These are phyloP conservation scores for Sugiyamaella floridensis DNA, from an alignment of 805 yeast species.

Conservation along the genomic window DNA sequence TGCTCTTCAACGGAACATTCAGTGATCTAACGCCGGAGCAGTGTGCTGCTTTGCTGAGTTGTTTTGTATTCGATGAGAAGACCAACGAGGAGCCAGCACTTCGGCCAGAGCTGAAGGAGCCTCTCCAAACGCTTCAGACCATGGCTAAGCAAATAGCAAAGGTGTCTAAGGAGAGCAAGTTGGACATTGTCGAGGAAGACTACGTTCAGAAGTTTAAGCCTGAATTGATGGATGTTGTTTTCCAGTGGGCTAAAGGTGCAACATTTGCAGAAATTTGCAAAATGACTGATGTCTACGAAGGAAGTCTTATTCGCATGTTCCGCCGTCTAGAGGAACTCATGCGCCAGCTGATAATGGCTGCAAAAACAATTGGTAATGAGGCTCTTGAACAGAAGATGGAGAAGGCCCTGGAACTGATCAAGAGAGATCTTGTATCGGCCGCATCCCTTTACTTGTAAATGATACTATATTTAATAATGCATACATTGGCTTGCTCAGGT, in stretches of 20 bases:
- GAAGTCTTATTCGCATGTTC: slow-evolving; percentile 89
- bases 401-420: slow-evolving; percentile 73
- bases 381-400: slow-evolving; percentile 86
- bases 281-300: slow-evolving; percentile 98
- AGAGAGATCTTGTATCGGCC: slow-evolving; percentile 94
- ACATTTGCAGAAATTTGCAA: slow-evolving; percentile 94
- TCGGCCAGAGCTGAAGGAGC: slow-evolving; percentile 87
- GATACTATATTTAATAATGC: background rate
- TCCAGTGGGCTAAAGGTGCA: slow-evolving; percentile 95
- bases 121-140: slow-evolving; percentile 78
- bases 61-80: slow-evolving; percentile 95
- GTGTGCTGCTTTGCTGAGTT: slow-evolving; percentile 84
- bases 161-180: slow-evolving; percentile 79
- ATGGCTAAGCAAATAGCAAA: slow-evolving; percentile 90
- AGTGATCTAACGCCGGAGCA: slow-evolving; percentile 82
- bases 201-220: slow-evolving; percentile 87
- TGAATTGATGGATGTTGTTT: slow-evolving; percentile 95
- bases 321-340: slow-evolving; percentile 89
- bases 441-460: slow-evolving; percentile 71
- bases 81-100: slow-evolving; percentile 79
- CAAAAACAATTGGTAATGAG: slow-evolving; percentile 88
- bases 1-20: slow-evolving; percentile 92
- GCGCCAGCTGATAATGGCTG: slow-evolving; percentile 83
- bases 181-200: slow-evolving; percentile 85
- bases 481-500: background rate